Evolutionary conservation across 805 yeast genomes (phyloP), one percentile per base, ranked within the genome.

Genomic region (Yamadazyma phyllophila): DNA sequence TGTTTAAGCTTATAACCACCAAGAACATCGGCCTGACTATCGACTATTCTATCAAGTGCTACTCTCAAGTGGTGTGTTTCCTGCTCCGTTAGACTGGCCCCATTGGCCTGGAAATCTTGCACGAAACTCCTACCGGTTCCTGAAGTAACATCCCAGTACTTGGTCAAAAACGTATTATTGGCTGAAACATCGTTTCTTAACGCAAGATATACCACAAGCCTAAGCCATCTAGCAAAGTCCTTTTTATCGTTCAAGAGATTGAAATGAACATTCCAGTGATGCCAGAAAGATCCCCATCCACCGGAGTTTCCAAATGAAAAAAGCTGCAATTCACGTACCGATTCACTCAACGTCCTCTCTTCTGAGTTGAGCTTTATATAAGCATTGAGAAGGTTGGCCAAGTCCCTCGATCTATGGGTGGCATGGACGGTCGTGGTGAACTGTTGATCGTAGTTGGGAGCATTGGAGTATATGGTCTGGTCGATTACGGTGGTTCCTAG

Each of bases 231-330:
- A 12, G 30, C 35, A 5, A 36, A 12, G 33, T 35, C 45, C 39
- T 10, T 24, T 35, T 45, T 24, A 3, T 43, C 40, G n/a, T 30
- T 44, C 35, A 32, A 47, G 37, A 16, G 54, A 45, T 32, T 53
- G 50, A 43, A 49, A 42, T 16, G 58, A 1, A 44, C 41, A 13
- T 69, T 60, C 76, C 76, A 71, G 39, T 64, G 58, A 8, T 47
- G 44, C 77, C 77, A 71, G 54, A 71, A 71, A 37, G 53, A 44
- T 3, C 45, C 45, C 74, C 75, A 71, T 27, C 65, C 57, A 9
- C 64, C 63, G 10, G 70, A 61, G 42, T 68, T 69, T 2, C 76
- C 77, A 44, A 65, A 67, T 1, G 67, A 59, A 40, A 60, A 61
- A 34, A 71, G 58, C 6, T 62, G 50, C n/a, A 66, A 55, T 44